Percentiles rank a stretch among this genome's conserved stretches.
Conservation (phyloP, 345 rosid species). For the Corchorus capsularis region DNA sequence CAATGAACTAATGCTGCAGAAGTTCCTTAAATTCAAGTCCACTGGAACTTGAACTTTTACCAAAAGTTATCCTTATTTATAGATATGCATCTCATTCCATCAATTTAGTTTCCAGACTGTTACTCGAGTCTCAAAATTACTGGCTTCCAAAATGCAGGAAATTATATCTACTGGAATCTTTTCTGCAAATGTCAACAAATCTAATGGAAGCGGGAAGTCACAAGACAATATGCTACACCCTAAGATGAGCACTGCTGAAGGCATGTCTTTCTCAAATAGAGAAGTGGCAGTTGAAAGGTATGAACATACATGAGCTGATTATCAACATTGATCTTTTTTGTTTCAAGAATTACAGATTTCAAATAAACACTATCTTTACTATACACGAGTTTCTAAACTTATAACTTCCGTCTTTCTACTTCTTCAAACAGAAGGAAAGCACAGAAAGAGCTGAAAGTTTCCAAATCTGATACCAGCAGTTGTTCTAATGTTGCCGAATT, state of each 20-base stretch:
- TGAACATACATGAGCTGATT: slow-evolving; percentile 19
- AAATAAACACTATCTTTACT: slow-evolving; percentile 16
- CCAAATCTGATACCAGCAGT: slow-evolving; percentile 25
- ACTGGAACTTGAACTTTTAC: neutral
- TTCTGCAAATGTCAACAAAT: slow-evolving; percentile 5
- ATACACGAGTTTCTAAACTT: neutral
- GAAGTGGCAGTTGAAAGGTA: slow-evolving; percentile 41
- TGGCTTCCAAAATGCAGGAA: slow-evolving; percentile 10
- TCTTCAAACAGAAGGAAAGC: slow-evolving; percentile 38
- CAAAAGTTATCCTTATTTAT: neutral
- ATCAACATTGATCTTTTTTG: slow-evolving; percentile 4
- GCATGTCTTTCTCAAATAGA: neutral
- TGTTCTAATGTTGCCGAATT: slow-evolving; percentile 40
- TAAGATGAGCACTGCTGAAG: slow-evolving; percentile 6
- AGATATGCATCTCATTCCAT: neutral
- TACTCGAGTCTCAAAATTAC: neutral
- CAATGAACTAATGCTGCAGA: neutral
- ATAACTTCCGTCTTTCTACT: neutral
- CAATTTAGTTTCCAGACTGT: neutral
- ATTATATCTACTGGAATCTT: slow-evolving; percentile 2
- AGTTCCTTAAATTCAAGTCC: slow-evolving; percentile 1
- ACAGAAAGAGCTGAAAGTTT: slow-evolving; percentile 26
- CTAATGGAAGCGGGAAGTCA: slow-evolving; percentile 4
- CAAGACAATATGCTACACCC: slow-evolving; percentile 1
- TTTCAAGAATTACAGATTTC: neutral